Evolutionary conservation across 371 early-diverging fungal species (phyloP).

Genomic region (Apophysomyces elegans): DNA sequence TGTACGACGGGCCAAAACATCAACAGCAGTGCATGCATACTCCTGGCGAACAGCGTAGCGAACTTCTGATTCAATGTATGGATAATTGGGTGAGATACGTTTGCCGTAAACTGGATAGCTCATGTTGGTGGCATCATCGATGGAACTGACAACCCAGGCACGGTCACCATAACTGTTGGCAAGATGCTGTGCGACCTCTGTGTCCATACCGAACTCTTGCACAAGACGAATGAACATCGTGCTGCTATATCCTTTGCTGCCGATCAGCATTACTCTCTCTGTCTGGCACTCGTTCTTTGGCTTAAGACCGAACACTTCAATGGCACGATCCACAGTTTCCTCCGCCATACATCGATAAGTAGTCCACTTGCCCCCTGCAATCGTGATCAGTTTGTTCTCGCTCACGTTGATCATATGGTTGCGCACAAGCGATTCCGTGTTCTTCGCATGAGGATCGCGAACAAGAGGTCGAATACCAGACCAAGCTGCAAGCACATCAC

Average conservation of each 20-base stretch:
- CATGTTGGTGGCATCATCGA: slow-evolving; percentile 73
- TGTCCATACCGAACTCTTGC: slow-evolving; percentile 92
- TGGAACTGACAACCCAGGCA: slow-evolving; percentile 89
- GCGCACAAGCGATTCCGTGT: slow-evolving; percentile 94
- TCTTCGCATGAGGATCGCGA: slow-evolving; percentile 92
- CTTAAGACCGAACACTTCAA: slow-evolving; percentile 69
- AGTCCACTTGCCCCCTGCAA: slow-evolving; percentile 99
- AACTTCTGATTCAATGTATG: slow-evolving; percentile 96
- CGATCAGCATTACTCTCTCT: slow-evolving; percentile 80
- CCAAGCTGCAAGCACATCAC: slow-evolving; percentile 98
- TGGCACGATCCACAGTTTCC: slow-evolving; percentile 94
- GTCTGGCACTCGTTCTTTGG: slow-evolving; percentile 71
- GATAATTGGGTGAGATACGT: slow-evolving; percentile 84
- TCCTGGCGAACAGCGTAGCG: slow-evolving; percentile 93
- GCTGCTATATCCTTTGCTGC: slow-evolving; percentile 85
- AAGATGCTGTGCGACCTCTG: slow-evolving; percentile 94
- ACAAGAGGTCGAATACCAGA: slow-evolving; percentile 98
- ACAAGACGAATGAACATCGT: slow-evolving; percentile 92
- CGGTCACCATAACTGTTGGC: slow-evolving; percentile 94
- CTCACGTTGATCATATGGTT: slow-evolving; percentile 96
- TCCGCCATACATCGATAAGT: slow-evolving; percentile 99
- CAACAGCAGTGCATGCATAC: slow-evolving; percentile 92
- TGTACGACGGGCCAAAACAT: slow-evolving; percentile 94
- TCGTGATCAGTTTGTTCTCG: slow-evolving; percentile 86
- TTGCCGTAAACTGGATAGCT: slow-evolving; percentile 85